Percentiles rank a stretch among this genome's conserved stretches.
These are phyloP conservation scores for Gracilaria gracilis DNA, from an alignment of 23 red algal species.

Conservation along the genomic window DNA sequence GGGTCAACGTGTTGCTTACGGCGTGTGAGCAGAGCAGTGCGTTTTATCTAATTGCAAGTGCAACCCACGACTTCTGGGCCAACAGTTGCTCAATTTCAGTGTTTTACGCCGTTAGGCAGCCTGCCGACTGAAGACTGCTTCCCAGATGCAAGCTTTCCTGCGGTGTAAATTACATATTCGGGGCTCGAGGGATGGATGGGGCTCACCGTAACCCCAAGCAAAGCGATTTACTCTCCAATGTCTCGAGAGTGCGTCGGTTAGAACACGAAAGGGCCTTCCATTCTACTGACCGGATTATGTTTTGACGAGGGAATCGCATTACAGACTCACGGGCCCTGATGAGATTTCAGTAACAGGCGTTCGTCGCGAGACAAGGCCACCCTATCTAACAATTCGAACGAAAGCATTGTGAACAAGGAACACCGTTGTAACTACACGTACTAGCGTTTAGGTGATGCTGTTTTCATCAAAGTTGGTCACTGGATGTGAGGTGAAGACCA, in stretches of 20 bases:
- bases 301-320: not conserved
- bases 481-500: no score
- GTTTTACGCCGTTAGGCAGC: not conserved
- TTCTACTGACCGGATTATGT: not conserved
- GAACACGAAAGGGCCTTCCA: not conserved
- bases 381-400: not conserved
- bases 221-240: not conserved
- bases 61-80: not conserved
- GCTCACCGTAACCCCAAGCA: not conserved
- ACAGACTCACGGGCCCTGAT: not conserved
- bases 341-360: not conserved
- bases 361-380: not conserved
- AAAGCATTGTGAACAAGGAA: not conserved
- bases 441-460: not conserved
- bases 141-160: no score
- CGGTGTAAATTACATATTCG: no score
- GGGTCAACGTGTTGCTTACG: not conserved
- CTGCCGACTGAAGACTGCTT: not conserved
- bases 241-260: not conserved
- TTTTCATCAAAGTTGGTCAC: no score
- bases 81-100: not conserved
- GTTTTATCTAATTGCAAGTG: conserved; percentile 11
- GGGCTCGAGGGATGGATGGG: no score
- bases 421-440: not conserved
- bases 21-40: not conserved